Evolutionary conservation across 1,284 basidiomycete species (phyloP), one percentile per base, ranked within the genome.

Genomic region (Melampsora americana): DNA sequence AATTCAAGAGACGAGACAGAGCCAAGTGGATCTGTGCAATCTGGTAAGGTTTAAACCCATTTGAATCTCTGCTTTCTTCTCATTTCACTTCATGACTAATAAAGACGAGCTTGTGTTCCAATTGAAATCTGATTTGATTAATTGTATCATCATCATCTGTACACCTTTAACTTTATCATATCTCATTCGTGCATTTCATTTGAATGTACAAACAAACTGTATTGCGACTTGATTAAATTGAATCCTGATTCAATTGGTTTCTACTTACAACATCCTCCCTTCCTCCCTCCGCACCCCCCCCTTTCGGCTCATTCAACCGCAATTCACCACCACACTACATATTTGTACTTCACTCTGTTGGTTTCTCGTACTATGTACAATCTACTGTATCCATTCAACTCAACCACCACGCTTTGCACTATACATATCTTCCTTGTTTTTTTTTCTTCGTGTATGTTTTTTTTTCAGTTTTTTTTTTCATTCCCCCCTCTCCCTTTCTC

Each of bases 321-420:
- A 20, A 20, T 53, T 26, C 50, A 53, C 18, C 50, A 53, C 23
- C 23, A 20, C 20, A 53, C 23, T 53, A 53, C 14, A 16, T 53
- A 53, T 16, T 20, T 16, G 3, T 16, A 20, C 50, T 20, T 53
- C 14, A 20, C 23, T 53, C 50, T 53, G 50, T 62, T 50, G 39
- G 18, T 35, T 18, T 16, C 26, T 44, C 32, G n/a, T 35, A 18
- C 26, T 35, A 48, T 59, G 14, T 20, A n/a, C 60, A 20, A 46
- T 18, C 64, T 61, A 20, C 26, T 28, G 5, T 32, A 23, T 23
- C 28, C n/a, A 3, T 18, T 48, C 48, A 30, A 18, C 30, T 35
- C 30, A 42, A 56, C 56, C 60, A 11, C 68, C 72, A 14, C 53
- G 18, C 60, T 85, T 91, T 60, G 91, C 60, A 42, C 46, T 42